A percentile compares a stretch with the other conserved stretches of the same genome.
Conservation (phyloP, 169 alveolate species). For the Plasmodium billcollinsi region DNA sequence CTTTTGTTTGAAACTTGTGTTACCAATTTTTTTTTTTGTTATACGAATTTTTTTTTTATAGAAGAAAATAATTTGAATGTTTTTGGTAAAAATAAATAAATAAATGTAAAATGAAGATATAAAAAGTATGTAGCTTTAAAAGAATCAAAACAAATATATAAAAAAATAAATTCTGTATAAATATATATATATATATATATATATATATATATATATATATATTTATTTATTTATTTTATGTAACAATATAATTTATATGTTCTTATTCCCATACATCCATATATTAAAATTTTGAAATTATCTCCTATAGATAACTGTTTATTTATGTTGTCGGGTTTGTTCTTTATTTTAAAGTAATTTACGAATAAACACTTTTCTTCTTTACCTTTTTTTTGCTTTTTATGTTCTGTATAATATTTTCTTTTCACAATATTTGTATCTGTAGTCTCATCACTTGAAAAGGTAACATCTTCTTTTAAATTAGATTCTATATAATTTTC, state of each 20-base stretch:
- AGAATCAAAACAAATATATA: not conserved
- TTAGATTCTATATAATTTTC: conserved; percentile 23
- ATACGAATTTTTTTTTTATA: no score
- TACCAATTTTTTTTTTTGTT: no score
- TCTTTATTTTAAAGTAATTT: conserved; percentile 11
- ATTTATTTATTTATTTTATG: not conserved
- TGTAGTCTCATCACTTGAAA: conserved; percentile 66
- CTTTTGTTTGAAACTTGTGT: not conserved
- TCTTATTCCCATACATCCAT: conserved; percentile 73
- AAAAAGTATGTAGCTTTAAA: no score
- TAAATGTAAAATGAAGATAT: no score
- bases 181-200: no score
- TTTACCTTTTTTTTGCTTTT: conserved; percentile 11
- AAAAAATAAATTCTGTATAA: not conserved
- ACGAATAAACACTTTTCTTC: not conserved
- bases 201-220: no score
- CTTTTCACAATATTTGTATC: conserved; percentile 34
- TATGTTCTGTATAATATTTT: not conserved
- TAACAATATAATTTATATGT: conserved; percentile 50
- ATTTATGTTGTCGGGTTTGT: not conserved
- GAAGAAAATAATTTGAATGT: no score
- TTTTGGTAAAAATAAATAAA: no score
- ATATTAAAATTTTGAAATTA: conserved; percentile 44
- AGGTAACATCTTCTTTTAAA: conserved; percentile 27
- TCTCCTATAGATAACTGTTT: conserved; percentile 40